Evolutionary conservation across 352 stramenopile genomes (phyloP), one percentile per base, ranked within the genome.

Genomic region (Globisporangium middletonii): DNA sequence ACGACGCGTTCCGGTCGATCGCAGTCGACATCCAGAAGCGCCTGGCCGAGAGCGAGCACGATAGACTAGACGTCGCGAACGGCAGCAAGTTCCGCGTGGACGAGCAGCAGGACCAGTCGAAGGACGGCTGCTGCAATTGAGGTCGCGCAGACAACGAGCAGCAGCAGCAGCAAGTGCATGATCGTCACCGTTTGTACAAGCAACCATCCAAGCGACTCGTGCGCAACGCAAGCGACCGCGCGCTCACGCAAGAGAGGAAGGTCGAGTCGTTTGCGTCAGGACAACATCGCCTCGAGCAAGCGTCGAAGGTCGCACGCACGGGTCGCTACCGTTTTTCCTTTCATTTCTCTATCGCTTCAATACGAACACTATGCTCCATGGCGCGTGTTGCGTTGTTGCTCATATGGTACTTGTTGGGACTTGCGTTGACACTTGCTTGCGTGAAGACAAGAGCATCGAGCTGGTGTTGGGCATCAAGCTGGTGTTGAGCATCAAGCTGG

Each of bases 1-100:
- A 97, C 38, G 81, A 88, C 27, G 85, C 85, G 37, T 95, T 95
- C 67, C 83, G 80, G 50, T 89, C 81, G 28, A 93, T 95, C 64
- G 85, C 85, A n/a, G 77, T 93, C 56, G 83, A 95, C 60, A 87
- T 95, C 65, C 85, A 95, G 75, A 92, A 92, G 74, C 83, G 83
- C 28, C 68, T 95, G 37, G 78, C 81, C 7, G 85, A 94, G 63
- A 89, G 79, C 63, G 85, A 94, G 53, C 82, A 92, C 74, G 85
- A 92, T 77, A 76, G 85, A 82, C 86, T 93, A 89, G 85, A 94
- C 55, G 83, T 93, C 50, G 85, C 85, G 37, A 94, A 89, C 63
- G 77, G 77, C 64, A 89, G 68, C 68, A 90, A 89, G 63, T 92
- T 94, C 60, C 83, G 81, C 53, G 79, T 94, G 48, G 85, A 94